A percentile compares a stretch with the other conserved stretches of the same genome.
Evolutionary conservation across 73 alveolate genomes (phyloP).

Genomic region (Tetrahymena thermophila): DNA sequence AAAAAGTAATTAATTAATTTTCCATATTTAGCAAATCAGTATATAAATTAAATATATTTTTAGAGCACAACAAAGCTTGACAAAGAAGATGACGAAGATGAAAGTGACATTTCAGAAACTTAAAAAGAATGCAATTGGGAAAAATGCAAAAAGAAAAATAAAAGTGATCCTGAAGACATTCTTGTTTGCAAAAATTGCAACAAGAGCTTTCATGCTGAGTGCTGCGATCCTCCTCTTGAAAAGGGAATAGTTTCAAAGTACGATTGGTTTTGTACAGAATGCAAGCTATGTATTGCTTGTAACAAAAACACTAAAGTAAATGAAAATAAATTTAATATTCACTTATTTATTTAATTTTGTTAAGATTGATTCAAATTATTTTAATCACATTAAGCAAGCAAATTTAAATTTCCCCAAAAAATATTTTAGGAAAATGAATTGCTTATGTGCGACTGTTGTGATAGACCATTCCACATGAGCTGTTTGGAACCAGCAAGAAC

Average conservation of each 20-base stretch:
- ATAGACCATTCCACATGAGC: not conserved
- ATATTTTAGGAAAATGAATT: not conserved
- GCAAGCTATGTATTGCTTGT: not conserved
- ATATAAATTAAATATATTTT: not conserved
- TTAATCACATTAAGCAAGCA: not conserved
- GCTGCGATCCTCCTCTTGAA: not conserved
- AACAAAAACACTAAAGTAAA: not conserved
- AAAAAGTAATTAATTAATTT: not conserved
- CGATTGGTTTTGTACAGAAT: not conserved
- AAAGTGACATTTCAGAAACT: not conserved
- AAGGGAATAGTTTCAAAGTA: not conserved
- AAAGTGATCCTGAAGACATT: not conserved
- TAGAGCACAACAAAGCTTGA: not conserved
- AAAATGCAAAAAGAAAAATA: not conserved
- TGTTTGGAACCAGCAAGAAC: not conserved
- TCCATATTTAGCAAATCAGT: not conserved
- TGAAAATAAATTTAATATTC: not conserved
- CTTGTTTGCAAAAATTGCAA: slow-evolving; percentile 1
- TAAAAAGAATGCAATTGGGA: not conserved
- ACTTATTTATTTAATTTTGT: not conserved
- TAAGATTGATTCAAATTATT: not conserved
- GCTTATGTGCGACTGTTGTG: not conserved
- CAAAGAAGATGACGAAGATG: not conserved
- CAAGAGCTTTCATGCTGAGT: not conserved
- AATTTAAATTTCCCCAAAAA: not conserved